phyloP scores from a whole-genome alignment of 345 rosid species.

The Bruguiera parviflora region DNA sequence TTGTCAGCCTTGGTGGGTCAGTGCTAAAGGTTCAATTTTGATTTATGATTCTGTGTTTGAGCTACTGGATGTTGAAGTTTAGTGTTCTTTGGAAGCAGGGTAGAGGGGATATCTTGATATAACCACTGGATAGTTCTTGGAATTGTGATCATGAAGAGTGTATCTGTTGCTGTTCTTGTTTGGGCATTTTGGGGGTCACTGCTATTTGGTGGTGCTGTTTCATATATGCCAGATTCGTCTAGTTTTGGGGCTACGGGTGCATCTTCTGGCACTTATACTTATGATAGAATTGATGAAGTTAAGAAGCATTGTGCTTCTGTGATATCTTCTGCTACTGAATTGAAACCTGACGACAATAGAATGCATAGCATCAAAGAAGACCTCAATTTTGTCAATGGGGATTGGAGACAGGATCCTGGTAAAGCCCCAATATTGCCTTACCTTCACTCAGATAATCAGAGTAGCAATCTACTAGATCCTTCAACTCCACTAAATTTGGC shows the following conservation, averaged over 20 bases:
- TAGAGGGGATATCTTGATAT: slow-evolving; percentile 9
- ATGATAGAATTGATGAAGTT: slow-evolving; percentile 63
- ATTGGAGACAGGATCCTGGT: slow-evolving; percentile 63
- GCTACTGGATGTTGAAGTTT: slow-evolving; percentile 24
- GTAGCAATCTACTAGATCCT: slow-evolving; percentile 14
- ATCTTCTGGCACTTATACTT: slow-evolving; percentile 34
- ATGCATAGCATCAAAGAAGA: slow-evolving; percentile 43
- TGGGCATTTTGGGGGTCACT: slow-evolving; percentile 26
- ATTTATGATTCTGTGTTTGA: slow-evolving; percentile 6
- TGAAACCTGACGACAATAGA: slow-evolving; percentile 36
- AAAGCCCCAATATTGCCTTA: slow-evolving; percentile 70
- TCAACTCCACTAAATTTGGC: slow-evolving; percentile 43
- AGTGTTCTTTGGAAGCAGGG: slow-evolving; percentile 18
- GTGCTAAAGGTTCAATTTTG: slow-evolving; percentile 9
- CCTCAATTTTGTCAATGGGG: slow-evolving; percentile 54
- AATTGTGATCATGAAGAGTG: slow-evolving; percentile 29
- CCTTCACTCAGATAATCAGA: slow-evolving; percentile 32
- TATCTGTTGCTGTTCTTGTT: slow-evolving; percentile 20
- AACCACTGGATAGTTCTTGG: slow-evolving; percentile 7
- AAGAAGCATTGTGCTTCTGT: slow-evolving; percentile 51
- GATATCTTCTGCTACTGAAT: slow-evolving; percentile 56
- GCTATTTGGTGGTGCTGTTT: slow-evolving; percentile 19
- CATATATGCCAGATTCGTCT: slow-evolving; percentile 7
- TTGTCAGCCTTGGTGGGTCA: slow-evolving; percentile 12
- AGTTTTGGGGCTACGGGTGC: slow-evolving; percentile 20